Percentiles rank a stretch among this genome's conserved stretches.
phyloP scores from a whole-genome alignment of 225 moss, liverwort and hornwort species.

The Bryum argenteum region DNA sequence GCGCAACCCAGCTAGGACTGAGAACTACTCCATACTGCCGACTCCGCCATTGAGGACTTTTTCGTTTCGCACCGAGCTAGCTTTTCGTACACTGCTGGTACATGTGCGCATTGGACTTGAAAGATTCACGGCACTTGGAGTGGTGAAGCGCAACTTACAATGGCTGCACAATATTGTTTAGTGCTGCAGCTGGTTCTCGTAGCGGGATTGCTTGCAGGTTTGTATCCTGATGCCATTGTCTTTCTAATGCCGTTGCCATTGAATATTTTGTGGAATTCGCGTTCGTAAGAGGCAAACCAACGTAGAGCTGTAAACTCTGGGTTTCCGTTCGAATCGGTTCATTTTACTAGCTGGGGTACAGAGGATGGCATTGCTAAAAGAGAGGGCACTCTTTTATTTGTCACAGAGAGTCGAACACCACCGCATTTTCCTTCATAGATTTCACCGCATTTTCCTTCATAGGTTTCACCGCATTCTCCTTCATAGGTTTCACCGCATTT shows the following conservation, averaged over 20 bases:
- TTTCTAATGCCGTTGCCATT: not conserved
- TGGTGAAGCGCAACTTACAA: constrained; percentile 24
- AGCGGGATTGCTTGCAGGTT: constrained; percentile 38
- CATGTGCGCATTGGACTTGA: constrained; percentile 22
- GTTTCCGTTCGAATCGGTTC: not conserved
- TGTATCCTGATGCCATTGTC: not conserved
- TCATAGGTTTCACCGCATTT: not conserved
- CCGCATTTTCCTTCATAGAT: not conserved
- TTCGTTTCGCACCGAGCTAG: not conserved
- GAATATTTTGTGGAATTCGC: not conserved
- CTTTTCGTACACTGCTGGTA: constrained; percentile 5
- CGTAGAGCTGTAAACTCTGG: not conserved
- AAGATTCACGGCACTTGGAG: constrained; percentile 6
- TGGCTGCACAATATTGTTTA: constrained; percentile 21
- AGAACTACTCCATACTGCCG: not conserved
- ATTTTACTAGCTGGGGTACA: not conserved
- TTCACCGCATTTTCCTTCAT: not conserved
- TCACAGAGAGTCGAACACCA: not conserved
- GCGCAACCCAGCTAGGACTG: constrained; percentile 2
- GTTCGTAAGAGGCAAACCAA: not conserved
- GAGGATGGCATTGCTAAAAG: not conserved
- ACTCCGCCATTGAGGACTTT: too few relatives aligned
- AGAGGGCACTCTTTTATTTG: not conserved
- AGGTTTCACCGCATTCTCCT: not conserved
- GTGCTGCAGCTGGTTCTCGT: constrained; percentile 35